Evolutionary conservation across 192 early-diverging fungal genomes (phyloP).

Genomic region (Coemansia sp.): DNA sequence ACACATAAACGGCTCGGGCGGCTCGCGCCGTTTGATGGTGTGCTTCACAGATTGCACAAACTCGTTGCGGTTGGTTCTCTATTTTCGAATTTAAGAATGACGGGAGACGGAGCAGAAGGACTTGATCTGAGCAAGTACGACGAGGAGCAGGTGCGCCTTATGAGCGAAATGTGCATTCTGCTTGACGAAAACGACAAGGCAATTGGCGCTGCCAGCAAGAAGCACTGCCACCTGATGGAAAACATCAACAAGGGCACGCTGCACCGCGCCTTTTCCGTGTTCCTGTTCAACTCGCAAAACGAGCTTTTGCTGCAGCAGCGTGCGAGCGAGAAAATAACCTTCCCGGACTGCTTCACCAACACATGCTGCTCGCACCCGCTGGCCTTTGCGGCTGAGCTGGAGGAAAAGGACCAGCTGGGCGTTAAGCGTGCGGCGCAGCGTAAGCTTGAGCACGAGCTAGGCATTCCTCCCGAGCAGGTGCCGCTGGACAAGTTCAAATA

Average conservation of each 20-base stretch:
- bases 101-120: conserved; percentile 4
- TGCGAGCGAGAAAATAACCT: conserved; percentile 95
- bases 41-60: no score
- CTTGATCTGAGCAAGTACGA: conserved; percentile 64
- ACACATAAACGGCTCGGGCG: no score
- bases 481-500: conserved; percentile 82
- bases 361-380: conserved; percentile 99
- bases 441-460: conserved; percentile 95
- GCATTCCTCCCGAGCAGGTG: conserved; percentile 75
- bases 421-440: conserved; percentile 86
- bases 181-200: conserved; percentile 81
- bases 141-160: conserved; percentile 85
- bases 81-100: conserved; percentile 3
- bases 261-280: conserved; percentile 96
- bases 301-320: conserved; percentile 93
- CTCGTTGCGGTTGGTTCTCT: background rate
- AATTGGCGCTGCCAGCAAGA: conserved; percentile 86
- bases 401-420: conserved; percentile 76
- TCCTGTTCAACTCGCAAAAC: conserved; percentile 86
- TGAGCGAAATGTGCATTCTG: conserved; percentile 98
- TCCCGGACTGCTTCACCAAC: conserved; percentile 95
- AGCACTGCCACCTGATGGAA: conserved; percentile 93
- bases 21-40: no score
- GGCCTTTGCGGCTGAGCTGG: conserved; percentile 71
- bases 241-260: conserved; percentile 88